phyloP scores from a whole-genome alignment of 2,329 filamentous ascomycete species.

The Didymella arachidicola region DNA sequence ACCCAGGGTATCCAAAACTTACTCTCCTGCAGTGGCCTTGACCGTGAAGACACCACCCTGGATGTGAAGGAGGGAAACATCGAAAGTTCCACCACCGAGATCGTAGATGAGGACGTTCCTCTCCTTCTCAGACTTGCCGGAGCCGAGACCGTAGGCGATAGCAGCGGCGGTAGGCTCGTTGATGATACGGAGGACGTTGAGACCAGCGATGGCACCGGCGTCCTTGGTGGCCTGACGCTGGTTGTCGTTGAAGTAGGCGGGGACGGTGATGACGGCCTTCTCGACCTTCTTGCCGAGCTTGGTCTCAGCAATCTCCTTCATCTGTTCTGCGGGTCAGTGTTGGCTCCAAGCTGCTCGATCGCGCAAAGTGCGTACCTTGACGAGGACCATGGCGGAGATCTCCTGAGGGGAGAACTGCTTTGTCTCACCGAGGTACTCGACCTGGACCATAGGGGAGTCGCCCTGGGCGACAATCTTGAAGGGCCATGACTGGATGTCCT shows the following conservation, averaged over 20 bases:
- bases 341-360: slow-evolving; percentile 1
- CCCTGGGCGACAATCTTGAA: slow-evolving; percentile 96
- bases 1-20: too few species aligned
- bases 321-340: slow-evolving; percentile 63
- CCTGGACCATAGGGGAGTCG: slow-evolving; percentile 89
- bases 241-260: slow-evolving; percentile 99
- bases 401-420: slow-evolving; percentile 98
- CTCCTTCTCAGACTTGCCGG: slow-evolving; percentile 96
- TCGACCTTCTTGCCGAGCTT: slow-evolving; percentile 99
- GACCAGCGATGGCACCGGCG: slow-evolving; percentile 93
- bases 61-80: slow-evolving; percentile 99
- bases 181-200: slow-evolving; percentile 99
- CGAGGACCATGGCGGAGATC: slow-evolving; percentile 98
- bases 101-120: slow-evolving; percentile 99
- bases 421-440: slow-evolving; percentile 92
- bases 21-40: slow-evolving; percentile 94
- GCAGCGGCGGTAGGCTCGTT: slow-evolving; percentile 99
- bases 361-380: slow-evolving; percentile 72
- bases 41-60: slow-evolving; percentile 99
- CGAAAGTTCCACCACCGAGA: slow-evolving; percentile 99
- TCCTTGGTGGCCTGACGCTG: slow-evolving; percentile 99
- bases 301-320: slow-evolving; percentile 98
- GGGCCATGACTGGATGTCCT: slow-evolving; percentile 98
- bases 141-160: slow-evolving; percentile 96
- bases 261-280: slow-evolving; percentile 98